Evolutionary conservation across 192 early-diverging fungal genomes (phyloP).

Genomic region (Backusella macrospora): DNA sequence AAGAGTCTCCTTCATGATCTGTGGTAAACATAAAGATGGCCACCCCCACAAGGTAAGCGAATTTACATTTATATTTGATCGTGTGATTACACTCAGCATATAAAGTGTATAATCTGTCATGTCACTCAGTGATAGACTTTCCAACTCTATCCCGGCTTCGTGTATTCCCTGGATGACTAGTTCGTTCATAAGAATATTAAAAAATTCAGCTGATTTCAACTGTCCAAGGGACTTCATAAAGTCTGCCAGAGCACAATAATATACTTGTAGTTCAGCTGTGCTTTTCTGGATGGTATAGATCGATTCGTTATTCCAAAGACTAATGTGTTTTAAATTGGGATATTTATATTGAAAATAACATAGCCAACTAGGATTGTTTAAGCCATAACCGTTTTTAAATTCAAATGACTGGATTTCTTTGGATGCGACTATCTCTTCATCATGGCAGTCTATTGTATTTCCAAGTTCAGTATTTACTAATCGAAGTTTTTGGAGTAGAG

Average conservation of each 20-base stretch:
- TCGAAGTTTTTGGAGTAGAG: neutral
- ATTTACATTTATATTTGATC: neutral
- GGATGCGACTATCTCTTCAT: neutral
- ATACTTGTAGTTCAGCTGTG: neutral
- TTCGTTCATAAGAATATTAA: constrained; percentile 12
- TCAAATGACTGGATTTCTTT: neutral
- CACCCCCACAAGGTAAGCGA: constrained; percentile 18
- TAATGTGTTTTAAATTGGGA: neutral
- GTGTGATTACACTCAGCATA: neutral
- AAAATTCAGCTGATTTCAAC: neutral
- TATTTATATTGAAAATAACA: neutral
- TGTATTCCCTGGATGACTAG: neutral
- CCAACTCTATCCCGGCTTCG: neutral
- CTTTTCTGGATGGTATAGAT: neutral
- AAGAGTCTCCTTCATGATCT: neutral
- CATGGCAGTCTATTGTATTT: neutral
- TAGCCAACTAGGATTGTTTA: neutral
- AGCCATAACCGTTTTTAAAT: neutral
- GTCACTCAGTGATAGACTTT: neutral
- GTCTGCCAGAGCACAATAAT: neutral
- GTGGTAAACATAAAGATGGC: constrained; percentile 3
- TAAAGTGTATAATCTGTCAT: constrained; percentile 17
- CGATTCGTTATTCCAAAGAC: neutral
- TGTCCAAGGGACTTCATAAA: neutral
- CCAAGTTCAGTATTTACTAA: neutral